Evolutionary conservation across 345 rosid species (phyloP), one percentile per base, ranked within the genome.

Genomic region (Heritiera fomes): DNA sequence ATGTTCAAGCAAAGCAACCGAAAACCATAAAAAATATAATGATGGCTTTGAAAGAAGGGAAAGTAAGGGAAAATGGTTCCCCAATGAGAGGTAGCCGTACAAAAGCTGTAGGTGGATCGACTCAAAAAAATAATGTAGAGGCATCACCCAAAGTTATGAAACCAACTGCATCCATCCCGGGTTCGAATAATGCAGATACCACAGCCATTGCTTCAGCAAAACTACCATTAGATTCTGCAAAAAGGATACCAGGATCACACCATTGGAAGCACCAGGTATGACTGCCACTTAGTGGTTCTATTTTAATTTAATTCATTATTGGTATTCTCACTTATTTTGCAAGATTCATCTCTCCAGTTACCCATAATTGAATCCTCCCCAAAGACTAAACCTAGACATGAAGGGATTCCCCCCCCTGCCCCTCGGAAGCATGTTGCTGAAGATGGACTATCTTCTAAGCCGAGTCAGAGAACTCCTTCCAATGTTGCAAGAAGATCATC

Each of bases 21-120:
- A 96, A 91, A 82, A 89, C 93, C 66, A 94, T 94, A 55, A 92
- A 86, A 85, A 86, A 82, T 82, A 92, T 94, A 66, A 92, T 96
- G 97, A 90, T 89, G 89, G 91, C 97, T 80, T 81, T 96, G 79
- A 96, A 91, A 87, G 99, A 94, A 89, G 99, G 94, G 67, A 91
- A 92, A 85, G 86, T 83, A 74, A 88, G 97, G 86, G 97, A 94
- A 83, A 96, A 87, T 82, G 88, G 88, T 80, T 96, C 97, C 45
- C 97, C 97, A 8, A 80, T 90, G 92, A 89, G 97, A 89, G 86
- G 91, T 73, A 88, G 77, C 69, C 89, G 93, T 49, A 58, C 81
- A 17, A 93, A 89, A 89, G 56, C 85, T 55, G 85, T 78, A 74
- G 83, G 82, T 85, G 69, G 82, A 70, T 65, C 87, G 10, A 82